phyloP scores from a whole-genome alignment of 805 yeast genomes.

The Clavispora fructus region DNA sequence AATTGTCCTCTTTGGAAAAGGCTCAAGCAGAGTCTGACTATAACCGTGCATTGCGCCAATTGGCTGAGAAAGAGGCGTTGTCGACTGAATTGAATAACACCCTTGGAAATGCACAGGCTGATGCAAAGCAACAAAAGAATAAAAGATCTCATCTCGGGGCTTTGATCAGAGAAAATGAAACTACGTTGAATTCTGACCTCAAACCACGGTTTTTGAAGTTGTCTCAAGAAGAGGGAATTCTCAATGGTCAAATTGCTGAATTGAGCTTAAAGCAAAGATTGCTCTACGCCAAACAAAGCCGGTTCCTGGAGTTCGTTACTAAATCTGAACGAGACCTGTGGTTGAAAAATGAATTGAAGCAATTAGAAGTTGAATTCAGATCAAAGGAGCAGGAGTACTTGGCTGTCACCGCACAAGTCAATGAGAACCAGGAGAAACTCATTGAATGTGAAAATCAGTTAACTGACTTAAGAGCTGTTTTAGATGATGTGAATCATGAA shows the following conservation, averaged over 20 bases:
- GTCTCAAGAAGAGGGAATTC: conserved; percentile 33
- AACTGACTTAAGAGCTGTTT: not conserved
- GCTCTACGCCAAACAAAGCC: conserved; percentile 66
- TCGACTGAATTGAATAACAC: conserved; percentile 39
- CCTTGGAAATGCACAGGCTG: conserved; percentile 25
- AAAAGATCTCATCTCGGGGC: conserved; percentile 17
- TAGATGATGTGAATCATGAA: conserved; percentile 2
- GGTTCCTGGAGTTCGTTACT: conserved; percentile 53
- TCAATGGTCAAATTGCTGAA: conserved; percentile 36
- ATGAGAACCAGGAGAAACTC: conserved; percentile 19
- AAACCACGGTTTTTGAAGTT: conserved; percentile 40
- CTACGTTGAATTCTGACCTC: conserved; percentile 24
- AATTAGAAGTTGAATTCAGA: conserved; percentile 19
- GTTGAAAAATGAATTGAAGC: conserved; percentile 50
- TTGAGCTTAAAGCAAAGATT: conserved; percentile 50
- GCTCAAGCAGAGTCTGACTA: conserved; percentile 47
- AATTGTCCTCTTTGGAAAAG: conserved; percentile 52
- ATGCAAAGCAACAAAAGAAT: conserved; percentile 17
- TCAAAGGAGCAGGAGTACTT: conserved; percentile 1
- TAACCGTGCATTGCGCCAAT: conserved; percentile 41
- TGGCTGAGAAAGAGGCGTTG: conserved; percentile 47
- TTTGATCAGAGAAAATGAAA: conserved; percentile 20
- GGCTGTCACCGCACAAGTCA: conserved; percentile 3
- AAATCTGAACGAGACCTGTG: conserved; percentile 61
- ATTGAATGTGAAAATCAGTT: conserved; percentile 8